Base-by-base conservation (phyloP, 345 rosid genomes). In the Camelina hispida region DNA sequence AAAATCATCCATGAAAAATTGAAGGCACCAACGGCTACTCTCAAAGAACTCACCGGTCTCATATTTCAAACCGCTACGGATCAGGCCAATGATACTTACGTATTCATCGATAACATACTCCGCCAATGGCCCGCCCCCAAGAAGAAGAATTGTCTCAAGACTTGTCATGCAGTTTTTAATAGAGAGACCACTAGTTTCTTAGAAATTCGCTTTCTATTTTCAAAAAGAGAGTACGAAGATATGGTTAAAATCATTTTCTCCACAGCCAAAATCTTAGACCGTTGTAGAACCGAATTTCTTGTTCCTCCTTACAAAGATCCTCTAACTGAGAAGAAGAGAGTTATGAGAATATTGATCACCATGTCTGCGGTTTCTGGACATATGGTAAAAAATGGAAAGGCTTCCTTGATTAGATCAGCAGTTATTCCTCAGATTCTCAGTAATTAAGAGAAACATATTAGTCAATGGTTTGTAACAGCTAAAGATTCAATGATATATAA, bases 331-430 rank as follows among this genome's bases (percentile, higher is more conserved):
- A 74, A 74, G 54, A 48, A 43, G 42, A 66, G 44, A 51, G 73
- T 23, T 48, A 67, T 74, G 73, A 67, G 65, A 50, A 38, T 74
- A 17, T 74, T 74, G 73, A 67, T 67, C 52, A 67, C 61, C 22
- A 74, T 74, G 73, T 59, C 73, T 50, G 46, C 43, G 14, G 68
- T 74, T 48, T 74, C 78, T 1, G 73, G 72, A 18, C 13, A 47
- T 48, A 67, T 66, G 66, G 16, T 67, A 16, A 43, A 17, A 18
- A 28, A 58, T 38, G 50, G 34, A 25, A 28, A 66, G 1, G 5
- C 9, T 37, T 66, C 30, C 18, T 64, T 73, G 64, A 37, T 73
- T 32, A 43, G 71, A 15, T 64, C 55, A 43, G 17, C 54, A 12
- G 63, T 51, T 22, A 9, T 14, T 12, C 37, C 11, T 2, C 23